Evolutionary conservation across 1,284 basidiomycete species (phyloP).

Genomic region (Fomitiporia mediterranea): DNA sequence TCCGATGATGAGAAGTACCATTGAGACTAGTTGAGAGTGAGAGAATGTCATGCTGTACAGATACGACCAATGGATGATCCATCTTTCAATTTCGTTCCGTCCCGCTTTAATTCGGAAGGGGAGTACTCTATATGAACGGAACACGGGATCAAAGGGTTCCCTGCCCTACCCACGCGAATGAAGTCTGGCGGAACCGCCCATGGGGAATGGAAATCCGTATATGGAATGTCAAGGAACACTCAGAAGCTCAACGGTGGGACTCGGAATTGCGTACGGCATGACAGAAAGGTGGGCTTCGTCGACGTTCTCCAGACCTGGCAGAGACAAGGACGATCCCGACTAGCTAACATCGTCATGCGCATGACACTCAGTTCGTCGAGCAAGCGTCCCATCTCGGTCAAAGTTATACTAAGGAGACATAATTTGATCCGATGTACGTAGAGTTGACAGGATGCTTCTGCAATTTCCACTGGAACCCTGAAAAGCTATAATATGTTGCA

Average conservation of each 20-base stretch:
- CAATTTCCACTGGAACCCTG: too few relatives aligned
- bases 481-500: too few relatives aligned
- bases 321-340: too few relatives aligned
- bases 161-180: constrained; percentile 1
- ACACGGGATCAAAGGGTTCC: constrained; percentile 12
- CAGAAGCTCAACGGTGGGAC: neutral
- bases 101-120: neutral
- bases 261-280: neutral
- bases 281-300: neutral
- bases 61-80: neutral
- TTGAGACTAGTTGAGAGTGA: neutral
- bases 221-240: neutral
- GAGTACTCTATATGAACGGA: constrained; percentile 9
- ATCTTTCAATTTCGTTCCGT: neutral
- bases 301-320: too few relatives aligned
- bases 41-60: neutral
- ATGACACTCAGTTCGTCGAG: too few relatives aligned
- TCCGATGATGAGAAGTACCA: constrained; percentile 4
- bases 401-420: too few relatives aligned
- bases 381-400: too few relatives aligned
- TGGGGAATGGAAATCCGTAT: constrained; percentile 1
- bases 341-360: too few relatives aligned
- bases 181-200: constrained; percentile 5
- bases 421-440: too few relatives aligned
- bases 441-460: too few relatives aligned